phyloP scores from a whole-genome alignment of 2,329 filamentous ascomycete species.

The Botryosphaeria dothidea region DNA sequence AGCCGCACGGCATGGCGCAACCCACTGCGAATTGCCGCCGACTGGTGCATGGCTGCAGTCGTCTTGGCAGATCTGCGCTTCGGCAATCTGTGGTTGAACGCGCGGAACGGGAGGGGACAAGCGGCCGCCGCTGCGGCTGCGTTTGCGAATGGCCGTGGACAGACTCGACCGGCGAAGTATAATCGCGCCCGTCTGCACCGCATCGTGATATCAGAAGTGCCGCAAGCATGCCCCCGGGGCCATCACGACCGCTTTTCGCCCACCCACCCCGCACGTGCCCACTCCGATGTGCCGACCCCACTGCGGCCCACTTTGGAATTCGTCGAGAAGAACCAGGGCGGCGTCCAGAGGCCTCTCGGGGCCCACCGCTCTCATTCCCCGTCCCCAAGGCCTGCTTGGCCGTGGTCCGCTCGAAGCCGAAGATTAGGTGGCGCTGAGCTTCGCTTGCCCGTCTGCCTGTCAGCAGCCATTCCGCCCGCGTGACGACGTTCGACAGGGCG shows the following conservation, averaged over 20 bases:
- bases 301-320: slow-evolving; percentile 22
- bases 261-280: slow-evolving; percentile 25
- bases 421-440: slow-evolving; percentile 3
- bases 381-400: slow-evolving; percentile 27
- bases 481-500: background rate
- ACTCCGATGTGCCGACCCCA: slow-evolving; percentile 26
- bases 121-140: slow-evolving; percentile 1
- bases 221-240: slow-evolving; percentile 17
- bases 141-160: background rate
- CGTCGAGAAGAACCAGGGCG: slow-evolving; percentile 26
- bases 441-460: slow-evolving; percentile 20
- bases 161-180: background rate
- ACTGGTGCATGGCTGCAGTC: background rate
- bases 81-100: slow-evolving; percentile 8
- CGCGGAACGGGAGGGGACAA: background rate
- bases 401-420: slow-evolving; percentile 23
- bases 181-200: background rate
- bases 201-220: background rate
- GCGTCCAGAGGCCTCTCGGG: slow-evolving; percentile 25
- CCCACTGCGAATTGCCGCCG: background rate
- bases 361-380: slow-evolving; percentile 29
- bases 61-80: slow-evolving; percentile 14
- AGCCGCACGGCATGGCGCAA: background rate
- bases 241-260: slow-evolving; percentile 24
- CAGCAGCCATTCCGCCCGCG: slow-evolving; percentile 11